A percentile compares a stretch with the other conserved stretches of the same genome.
phyloP scores from a whole-genome alignment of 345 rosid genomes.

The Raphanus sativus region DNA sequence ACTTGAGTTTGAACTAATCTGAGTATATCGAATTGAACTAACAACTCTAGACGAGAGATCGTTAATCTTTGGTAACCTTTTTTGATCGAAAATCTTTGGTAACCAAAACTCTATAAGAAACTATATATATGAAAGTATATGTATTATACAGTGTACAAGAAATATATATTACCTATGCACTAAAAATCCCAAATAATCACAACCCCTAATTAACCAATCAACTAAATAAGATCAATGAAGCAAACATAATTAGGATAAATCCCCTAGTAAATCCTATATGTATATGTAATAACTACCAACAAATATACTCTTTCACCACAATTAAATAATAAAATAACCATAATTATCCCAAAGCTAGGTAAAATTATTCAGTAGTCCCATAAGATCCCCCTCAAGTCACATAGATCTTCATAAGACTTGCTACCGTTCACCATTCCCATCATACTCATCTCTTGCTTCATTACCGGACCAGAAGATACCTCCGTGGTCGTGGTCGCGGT shows the following conservation, averaged over 20 bases:
- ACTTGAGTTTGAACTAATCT: slow-evolving; percentile 6
- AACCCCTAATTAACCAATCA: slow-evolving; percentile 35
- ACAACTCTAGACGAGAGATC: background rate
- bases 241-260: slow-evolving; percentile 25
- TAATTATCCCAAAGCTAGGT: background rate
- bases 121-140: slow-evolving; percentile 13
- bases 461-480: slow-evolving; percentile 31
- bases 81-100: background rate
- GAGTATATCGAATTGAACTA: slow-evolving; percentile 5
- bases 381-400: slow-evolving; percentile 31
- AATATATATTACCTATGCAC: slow-evolving; percentile 20
- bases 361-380: slow-evolving; percentile 31
- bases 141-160: slow-evolving; percentile 18
- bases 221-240: slow-evolving; percentile 19
- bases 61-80: background rate
- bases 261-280: slow-evolving; percentile 30
- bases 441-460: slow-evolving; percentile 38
- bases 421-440: slow-evolving; percentile 30
- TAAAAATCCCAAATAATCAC: slow-evolving; percentile 27
- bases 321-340: slow-evolving; percentile 20
- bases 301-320: slow-evolving; percentile 34
- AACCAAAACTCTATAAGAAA: slow-evolving; percentile 1
- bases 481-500: slow-evolving; percentile 24
- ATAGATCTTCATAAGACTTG: slow-evolving; percentile 40
- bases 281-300: slow-evolving; percentile 29